These are phyloP conservation scores for Stephania japonica DNA, from an alignment of 164 flowering plant species.

Conservation along the genomic window DNA sequence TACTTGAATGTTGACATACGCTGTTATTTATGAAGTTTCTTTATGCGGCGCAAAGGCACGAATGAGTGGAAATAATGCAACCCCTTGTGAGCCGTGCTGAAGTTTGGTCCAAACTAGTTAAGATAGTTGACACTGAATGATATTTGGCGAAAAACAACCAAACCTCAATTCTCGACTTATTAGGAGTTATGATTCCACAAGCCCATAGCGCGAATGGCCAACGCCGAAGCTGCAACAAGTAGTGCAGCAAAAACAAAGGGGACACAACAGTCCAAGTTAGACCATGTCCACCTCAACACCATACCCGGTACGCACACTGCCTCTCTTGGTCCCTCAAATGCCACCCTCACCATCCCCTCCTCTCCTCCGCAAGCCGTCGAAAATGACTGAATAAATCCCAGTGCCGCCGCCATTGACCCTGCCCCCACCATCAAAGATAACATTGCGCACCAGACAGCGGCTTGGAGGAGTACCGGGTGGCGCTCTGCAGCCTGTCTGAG, in stretches of 20 bases:
- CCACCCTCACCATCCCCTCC: slow-evolving; percentile 28
- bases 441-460: no score
- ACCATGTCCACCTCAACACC: slow-evolving; percentile 23
- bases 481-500: no score
- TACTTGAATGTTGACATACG: no score
- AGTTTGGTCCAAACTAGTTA: neutral
- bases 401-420: no score
- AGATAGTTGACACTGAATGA: neutral
- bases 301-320: slow-evolving; percentile 44
- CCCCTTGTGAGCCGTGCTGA: neutral
- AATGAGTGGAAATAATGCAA: no score
- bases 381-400: no score
- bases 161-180: neutral
- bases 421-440: no score
- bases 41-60: neutral
- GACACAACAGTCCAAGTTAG: slow-evolving; percentile 39
- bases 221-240: slow-evolving; percentile 48
- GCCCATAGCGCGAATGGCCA: slow-evolving; percentile 39
- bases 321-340: slow-evolving; percentile 53
- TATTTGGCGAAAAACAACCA: neutral
- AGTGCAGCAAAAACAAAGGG: slow-evolving; percentile 61
- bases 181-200: slow-evolving; percentile 31
- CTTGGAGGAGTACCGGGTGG: no score
- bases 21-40: neutral
- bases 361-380: no score